These are phyloP conservation scores for Crepidotus variabilis DNA, from an alignment of 768 basidiomycete genomes.

Conservation along the genomic window DNA sequence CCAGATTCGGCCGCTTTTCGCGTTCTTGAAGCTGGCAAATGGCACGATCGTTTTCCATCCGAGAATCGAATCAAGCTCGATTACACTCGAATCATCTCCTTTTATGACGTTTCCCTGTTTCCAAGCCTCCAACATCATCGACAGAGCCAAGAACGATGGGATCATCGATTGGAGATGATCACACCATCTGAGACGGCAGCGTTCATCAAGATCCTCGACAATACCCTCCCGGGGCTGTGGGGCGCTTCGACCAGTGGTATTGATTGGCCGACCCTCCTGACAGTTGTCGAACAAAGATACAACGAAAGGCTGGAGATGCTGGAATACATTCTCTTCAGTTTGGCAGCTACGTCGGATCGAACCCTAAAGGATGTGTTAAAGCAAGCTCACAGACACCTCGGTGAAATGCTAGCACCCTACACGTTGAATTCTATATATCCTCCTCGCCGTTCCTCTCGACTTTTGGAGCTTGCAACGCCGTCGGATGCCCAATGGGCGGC, in stretches of 20 bases:
- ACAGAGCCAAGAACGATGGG: slow-evolving; percentile 24
- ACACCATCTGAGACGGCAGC: slow-evolving; percentile 19
- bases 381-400: background rate
- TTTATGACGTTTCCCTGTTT: slow-evolving; percentile 37
- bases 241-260: slow-evolving; percentile 24
- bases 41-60: slow-evolving; percentile 39
- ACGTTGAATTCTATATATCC: slow-evolving; percentile 8
- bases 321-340: slow-evolving; percentile 25
- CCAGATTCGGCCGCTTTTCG: slow-evolving; percentile 10
- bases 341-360: background rate
- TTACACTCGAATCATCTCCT: slow-evolving; percentile 34
- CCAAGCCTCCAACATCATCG: slow-evolving; percentile 31
- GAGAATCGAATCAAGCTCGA: slow-evolving; percentile 39
- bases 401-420: background rate
- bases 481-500: slow-evolving; percentile 28
- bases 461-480: background rate
- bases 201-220: slow-evolving; percentile 22
- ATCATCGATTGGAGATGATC: slow-evolving; percentile 31
- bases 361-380: background rate
- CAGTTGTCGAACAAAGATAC: slow-evolving; percentile 36
- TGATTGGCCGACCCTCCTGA: slow-evolving; percentile 37
- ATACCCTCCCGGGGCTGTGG: slow-evolving; percentile 14
- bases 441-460: background rate
- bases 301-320: slow-evolving; percentile 36
- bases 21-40: slow-evolving; percentile 30